Conservation (phyloP, 2,329 filamentous ascomycete species). For the Didymella arachidicola region DNA sequence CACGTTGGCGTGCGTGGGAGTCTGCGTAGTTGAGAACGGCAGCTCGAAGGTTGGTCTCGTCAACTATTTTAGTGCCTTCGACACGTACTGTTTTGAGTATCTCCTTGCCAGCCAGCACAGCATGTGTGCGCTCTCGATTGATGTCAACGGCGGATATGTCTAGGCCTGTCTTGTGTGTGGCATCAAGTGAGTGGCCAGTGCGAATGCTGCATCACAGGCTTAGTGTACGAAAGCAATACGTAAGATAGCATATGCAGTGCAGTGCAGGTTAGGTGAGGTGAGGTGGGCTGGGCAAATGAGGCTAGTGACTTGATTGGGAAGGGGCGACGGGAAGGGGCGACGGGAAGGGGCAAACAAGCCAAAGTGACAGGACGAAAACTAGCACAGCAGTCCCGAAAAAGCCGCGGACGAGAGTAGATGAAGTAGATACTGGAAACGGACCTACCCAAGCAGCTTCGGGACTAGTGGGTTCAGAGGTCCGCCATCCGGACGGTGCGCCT, state of each 20-base stretch:
- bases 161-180: constrained; percentile 69
- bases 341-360: not conserved
- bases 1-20: constrained; percentile 59
- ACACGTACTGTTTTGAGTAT: constrained; percentile 71
- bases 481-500: constrained; percentile 52
- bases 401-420: not conserved
- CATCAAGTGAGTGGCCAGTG: constrained; percentile 61
- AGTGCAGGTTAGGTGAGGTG: not conserved
- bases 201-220: constrained; percentile 46
- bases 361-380: constrained; percentile 1
- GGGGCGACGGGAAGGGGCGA: not conserved
- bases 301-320: constrained; percentile 4
- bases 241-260: constrained; percentile 1
- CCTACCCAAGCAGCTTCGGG: constrained; percentile 49
- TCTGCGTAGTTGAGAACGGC: constrained; percentile 66
- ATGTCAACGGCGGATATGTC: constrained; percentile 70
- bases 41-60: constrained; percentile 70
- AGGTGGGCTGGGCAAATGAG: constrained; percentile 7
- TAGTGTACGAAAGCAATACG: constrained; percentile 19
- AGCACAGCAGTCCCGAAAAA: not conserved
- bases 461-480: constrained; percentile 48
- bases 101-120: constrained; percentile 69
- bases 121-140: constrained; percentile 69
- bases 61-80: constrained; percentile 63
- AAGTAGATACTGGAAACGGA: constrained; percentile 12